These are phyloP conservation scores for Chlorociboria aeruginascens DNA, from an alignment of 495 filamentous ascomycete species.

Conservation along the genomic window DNA sequence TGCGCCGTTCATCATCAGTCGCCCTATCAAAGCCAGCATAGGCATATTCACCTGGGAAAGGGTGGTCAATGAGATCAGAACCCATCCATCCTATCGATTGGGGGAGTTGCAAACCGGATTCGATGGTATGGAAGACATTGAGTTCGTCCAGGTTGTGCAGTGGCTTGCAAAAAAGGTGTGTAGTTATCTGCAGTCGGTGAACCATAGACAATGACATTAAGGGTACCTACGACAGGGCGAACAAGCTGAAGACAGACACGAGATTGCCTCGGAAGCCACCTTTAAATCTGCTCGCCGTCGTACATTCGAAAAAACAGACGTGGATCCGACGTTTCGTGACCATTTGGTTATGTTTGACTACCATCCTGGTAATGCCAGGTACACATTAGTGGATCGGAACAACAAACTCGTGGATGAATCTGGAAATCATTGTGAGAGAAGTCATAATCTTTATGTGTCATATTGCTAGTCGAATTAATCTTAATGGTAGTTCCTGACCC, in stretches of 20 bases:
- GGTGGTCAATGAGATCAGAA: background rate
- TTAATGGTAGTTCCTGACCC: no score
- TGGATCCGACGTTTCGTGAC: background rate
- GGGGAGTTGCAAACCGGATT: background rate
- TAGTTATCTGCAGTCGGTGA: no score
- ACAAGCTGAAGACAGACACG: no score
- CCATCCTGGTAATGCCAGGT: background rate
- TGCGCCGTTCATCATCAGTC: background rate
- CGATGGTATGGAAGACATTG: background rate
- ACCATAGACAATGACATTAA: no score
- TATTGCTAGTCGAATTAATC: no score
- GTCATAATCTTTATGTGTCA: no score
- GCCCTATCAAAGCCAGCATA: slow-evolving; percentile 1
- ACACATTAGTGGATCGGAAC: background rate
- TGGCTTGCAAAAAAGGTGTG: background rate
- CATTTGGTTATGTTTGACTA: background rate
- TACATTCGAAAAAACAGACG: background rate
- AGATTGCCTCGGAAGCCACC: background rate
- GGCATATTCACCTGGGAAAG: background rate
- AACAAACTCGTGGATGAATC: no score
- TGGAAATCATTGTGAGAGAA: no score
- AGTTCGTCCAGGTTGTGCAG: no score
- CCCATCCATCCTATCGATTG: no score
- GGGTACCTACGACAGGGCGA: no score
- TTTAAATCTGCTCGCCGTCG: background rate